Conservation (phyloP, 2,329 filamentous ascomycete genomes). For the Dactylonectria estremocensis region DNA sequence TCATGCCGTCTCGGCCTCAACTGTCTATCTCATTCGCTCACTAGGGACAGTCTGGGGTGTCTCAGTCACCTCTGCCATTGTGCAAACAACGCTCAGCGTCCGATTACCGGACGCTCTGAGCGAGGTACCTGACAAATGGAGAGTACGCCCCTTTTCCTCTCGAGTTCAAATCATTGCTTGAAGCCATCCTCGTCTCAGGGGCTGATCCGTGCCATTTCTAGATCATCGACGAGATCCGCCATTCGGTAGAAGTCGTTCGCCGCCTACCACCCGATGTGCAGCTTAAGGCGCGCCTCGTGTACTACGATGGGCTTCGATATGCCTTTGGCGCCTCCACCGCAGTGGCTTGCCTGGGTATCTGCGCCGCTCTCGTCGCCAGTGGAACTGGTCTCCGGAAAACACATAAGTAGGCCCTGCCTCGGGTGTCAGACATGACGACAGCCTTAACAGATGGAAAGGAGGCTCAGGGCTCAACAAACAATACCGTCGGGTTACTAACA, state of each 20-base stretch:
- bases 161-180: background rate
- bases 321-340: slow-evolving; percentile 70
- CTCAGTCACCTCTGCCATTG: slow-evolving; percentile 72
- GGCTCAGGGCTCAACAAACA: background rate
- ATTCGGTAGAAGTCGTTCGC: slow-evolving; percentile 71
- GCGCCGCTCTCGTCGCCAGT: slow-evolving; percentile 50
- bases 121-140: slow-evolving; percentile 70
- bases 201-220: slow-evolving; percentile 49
- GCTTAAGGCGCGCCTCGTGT: slow-evolving; percentile 69
- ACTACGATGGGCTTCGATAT: slow-evolving; percentile 71
- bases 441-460: background rate
- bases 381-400: slow-evolving; percentile 50
- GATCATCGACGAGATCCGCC: slow-evolving; percentile 74
- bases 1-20: slow-evolving; percentile 74
- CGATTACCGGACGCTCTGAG: slow-evolving; percentile 68
- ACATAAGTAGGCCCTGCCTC: slow-evolving; percentile 32
- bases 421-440: too few relatives aligned
- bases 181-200: slow-evolving; percentile 28
- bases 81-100: slow-evolving; percentile 73
- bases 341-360: slow-evolving; percentile 63
- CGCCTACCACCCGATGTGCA: slow-evolving; percentile 70
- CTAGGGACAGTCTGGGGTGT: slow-evolving; percentile 77
- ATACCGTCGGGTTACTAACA: background rate
- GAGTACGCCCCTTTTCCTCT: slow-evolving; percentile 60
- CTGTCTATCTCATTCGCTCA: slow-evolving; percentile 75